These are phyloP conservation scores for Fusarium buxicola DNA, from an alignment of 2,329 filamentous ascomycete species.

Conservation along the genomic window DNA sequence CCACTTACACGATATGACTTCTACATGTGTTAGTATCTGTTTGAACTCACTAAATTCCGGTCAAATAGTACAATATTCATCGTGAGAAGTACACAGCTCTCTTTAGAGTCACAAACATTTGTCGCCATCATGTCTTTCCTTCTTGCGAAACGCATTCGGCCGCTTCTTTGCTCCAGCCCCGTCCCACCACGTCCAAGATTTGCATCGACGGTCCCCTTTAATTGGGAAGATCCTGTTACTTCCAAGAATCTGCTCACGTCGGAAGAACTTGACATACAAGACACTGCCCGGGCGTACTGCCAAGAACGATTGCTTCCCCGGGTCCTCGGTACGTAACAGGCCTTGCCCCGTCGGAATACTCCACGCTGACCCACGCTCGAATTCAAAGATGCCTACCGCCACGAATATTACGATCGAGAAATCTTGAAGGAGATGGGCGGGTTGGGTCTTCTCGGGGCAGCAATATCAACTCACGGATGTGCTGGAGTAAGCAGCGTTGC, in stretches of 20 bases:
- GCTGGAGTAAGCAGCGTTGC: constrained; percentile 88
- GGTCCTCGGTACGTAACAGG: constrained; percentile 73
- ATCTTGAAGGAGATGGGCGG: constrained; percentile 93
- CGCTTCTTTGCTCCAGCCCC: not conserved
- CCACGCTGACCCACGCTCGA: not conserved
- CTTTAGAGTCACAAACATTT: too few species aligned
- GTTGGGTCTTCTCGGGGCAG: constrained; percentile 84
- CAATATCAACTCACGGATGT: constrained; percentile 86
- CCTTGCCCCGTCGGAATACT: too few species aligned
- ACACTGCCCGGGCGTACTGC: constrained; percentile 92
- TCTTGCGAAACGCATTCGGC: not conserved
- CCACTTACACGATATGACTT: too few species aligned
- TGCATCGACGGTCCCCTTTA: constrained; percentile 61
- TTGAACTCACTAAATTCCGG: too few species aligned
- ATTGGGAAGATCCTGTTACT: constrained; percentile 90
- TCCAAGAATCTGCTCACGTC: constrained; percentile 82
- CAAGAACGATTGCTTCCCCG: constrained; percentile 87
- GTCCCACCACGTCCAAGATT: not conserved
- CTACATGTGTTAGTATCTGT: too few species aligned
- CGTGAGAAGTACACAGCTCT: too few species aligned
- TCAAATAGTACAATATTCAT: too few species aligned
- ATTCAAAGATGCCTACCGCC: constrained; percentile 77
- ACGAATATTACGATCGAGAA: constrained; percentile 84
- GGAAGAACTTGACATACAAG: constrained; percentile 88
- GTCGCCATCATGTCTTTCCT: not conserved